A percentile compares a stretch with the other conserved stretches of the same genome.
Evolutionary conservation across 2,329 filamentous ascomycete species (phyloP).

Genomic region (Sporothrix humicola): DNA sequence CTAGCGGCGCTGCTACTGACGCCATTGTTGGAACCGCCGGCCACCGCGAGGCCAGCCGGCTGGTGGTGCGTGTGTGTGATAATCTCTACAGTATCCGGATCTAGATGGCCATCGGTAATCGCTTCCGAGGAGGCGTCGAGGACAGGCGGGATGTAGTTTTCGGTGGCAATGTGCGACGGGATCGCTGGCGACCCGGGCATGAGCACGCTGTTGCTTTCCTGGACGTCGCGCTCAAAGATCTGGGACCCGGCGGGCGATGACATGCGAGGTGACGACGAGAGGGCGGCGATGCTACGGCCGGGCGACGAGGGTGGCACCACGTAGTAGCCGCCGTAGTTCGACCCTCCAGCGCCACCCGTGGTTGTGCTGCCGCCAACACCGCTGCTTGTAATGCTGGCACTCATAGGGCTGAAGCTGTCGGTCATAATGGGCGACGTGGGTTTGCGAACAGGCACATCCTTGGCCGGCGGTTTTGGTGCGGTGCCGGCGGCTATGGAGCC

Average conservation of each 20-base stretch:
- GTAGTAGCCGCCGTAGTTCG: slow-evolving; percentile 43
- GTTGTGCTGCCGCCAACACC: slow-evolving; percentile 40
- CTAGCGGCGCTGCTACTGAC: slow-evolving; percentile 50
- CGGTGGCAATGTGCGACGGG: slow-evolving; percentile 89
- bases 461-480: slow-evolving; percentile 37
- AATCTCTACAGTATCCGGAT: slow-evolving; percentile 91
- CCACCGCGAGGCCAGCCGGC: slow-evolving; percentile 72
- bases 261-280: slow-evolving; percentile 74
- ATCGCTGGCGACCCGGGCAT: slow-evolving; percentile 83
- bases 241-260: slow-evolving; percentile 78
- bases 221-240: slow-evolving; percentile 95
- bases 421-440: slow-evolving; percentile 46
- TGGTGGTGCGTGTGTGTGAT: slow-evolving; percentile 86
- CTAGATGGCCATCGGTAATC: slow-evolving; percentile 83
- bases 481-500: slow-evolving; percentile 37
- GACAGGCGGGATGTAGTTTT: slow-evolving; percentile 91
- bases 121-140: slow-evolving; percentile 89
- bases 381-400: slow-evolving; percentile 51
- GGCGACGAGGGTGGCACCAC: slow-evolving; percentile 68
- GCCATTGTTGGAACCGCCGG: slow-evolving; percentile 50
- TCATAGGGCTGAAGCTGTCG: slow-evolving; percentile 44
- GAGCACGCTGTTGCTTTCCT: slow-evolving; percentile 61
- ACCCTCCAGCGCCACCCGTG: slow-evolving; percentile 37
- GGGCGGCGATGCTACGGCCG: slow-evolving; percentile 53
- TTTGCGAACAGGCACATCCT: slow-evolving; percentile 47